These are phyloP conservation scores for Rhizopogon rudus DNA, from an alignment of 768 basidiomycete species.

Conservation along the genomic window DNA sequence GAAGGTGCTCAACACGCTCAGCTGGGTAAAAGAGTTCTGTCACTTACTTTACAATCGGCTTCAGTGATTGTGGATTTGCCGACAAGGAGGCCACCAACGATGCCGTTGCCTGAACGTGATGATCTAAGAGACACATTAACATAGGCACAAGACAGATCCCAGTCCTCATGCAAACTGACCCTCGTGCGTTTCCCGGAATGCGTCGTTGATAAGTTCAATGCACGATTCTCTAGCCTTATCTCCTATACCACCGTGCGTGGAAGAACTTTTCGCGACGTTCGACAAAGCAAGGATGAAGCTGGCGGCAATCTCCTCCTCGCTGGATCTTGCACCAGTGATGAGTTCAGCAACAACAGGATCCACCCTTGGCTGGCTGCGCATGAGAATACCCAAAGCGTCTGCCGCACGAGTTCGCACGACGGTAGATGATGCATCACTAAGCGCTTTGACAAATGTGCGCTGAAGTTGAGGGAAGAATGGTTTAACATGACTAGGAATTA, in stretches of 20 bases:
- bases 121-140: constrained; percentile 38
- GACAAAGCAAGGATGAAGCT: constrained; percentile 77
- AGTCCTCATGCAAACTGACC: constrained; percentile 35
- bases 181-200: constrained; percentile 68
- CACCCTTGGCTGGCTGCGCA: constrained; percentile 85
- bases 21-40: neutral
- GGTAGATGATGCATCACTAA: constrained; percentile 71
- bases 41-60: constrained; percentile 62
- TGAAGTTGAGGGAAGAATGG: constrained; percentile 99
- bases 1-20: constrained; percentile 6
- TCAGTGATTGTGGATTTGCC: constrained; percentile 55
- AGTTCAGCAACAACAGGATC: constrained; percentile 95
- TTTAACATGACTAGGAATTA: constrained; percentile 85
- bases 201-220: constrained; percentile 70
- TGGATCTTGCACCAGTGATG: constrained; percentile 52
- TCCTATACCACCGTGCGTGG: constrained; percentile 61
- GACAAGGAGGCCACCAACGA: constrained; percentile 60
- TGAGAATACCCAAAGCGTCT: constrained; percentile 80
- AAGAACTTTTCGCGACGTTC: constrained; percentile 62
- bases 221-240: constrained; percentile 70
- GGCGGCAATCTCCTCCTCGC: constrained; percentile 65
- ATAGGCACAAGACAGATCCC: constrained; percentile 3
- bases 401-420: constrained; percentile 81
- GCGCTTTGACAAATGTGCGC: constrained; percentile 92
- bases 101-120: constrained; percentile 63